A percentile compares a stretch with the other conserved stretches of the same genome.
Conservation (phyloP, 2,329 filamentous ascomycete genomes). For the Podosphaera aphanis region DNA sequence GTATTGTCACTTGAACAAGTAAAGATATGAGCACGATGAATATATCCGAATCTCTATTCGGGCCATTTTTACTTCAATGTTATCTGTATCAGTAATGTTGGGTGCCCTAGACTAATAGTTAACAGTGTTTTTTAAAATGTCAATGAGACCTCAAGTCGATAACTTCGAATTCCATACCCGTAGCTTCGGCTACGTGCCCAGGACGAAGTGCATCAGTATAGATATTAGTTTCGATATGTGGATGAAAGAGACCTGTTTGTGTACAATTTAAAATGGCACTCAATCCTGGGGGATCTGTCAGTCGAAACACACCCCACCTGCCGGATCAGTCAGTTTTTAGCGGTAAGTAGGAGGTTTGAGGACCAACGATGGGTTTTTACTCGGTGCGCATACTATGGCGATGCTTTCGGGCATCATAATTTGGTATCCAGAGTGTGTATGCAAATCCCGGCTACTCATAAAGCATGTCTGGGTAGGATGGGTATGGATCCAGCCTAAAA, state of each 20-base stretch:
- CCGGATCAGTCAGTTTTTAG: conserved; percentile 3
- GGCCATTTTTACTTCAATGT: too few species aligned
- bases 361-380: conserved; percentile 47
- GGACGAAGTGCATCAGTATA: conserved; percentile 23
- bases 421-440: conserved; percentile 87
- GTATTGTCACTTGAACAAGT: too few species aligned
- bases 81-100: too few species aligned
- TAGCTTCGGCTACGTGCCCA: conserved; percentile 33
- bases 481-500: conserved; percentile 66
- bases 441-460: conserved; percentile 81
- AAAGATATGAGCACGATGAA: too few species aligned
- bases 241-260: conserved; percentile 65
- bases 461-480: conserved; percentile 94
- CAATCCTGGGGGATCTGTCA: conserved; percentile 82
- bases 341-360: not conserved
- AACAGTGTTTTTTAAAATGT: too few species aligned
- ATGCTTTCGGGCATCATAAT: conserved; percentile 92
- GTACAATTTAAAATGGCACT: conserved; percentile 62
- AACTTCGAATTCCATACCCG: conserved; percentile 35
- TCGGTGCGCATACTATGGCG: conserved; percentile 86
- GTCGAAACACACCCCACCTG: conserved; percentile 74
- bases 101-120: too few species aligned
- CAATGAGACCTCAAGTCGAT: conserved; percentile 30
- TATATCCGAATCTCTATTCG: too few species aligned
- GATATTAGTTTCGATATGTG: conserved; percentile 23